These are phyloP conservation scores for Penicillium antarcticum DNA, from an alignment of 495 filamentous ascomycete genomes.

Conservation along the genomic window DNA sequence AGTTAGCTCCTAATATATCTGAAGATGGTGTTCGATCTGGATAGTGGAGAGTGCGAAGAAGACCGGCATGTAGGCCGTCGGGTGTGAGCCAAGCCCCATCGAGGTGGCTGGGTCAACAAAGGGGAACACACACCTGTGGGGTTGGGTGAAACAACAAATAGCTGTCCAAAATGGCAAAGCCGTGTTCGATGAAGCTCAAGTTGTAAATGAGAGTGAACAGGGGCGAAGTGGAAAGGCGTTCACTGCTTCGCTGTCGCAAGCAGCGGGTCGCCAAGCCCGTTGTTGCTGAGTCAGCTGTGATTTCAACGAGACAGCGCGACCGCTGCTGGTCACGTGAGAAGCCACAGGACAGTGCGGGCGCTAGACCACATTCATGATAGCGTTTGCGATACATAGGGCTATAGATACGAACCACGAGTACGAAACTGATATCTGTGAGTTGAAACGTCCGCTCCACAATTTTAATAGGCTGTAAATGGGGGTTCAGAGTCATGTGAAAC, in stretches of 20 bases:
- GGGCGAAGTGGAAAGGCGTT: slow-evolving; percentile 17
- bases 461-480: no score
- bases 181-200: background rate
- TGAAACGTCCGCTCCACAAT: no score
- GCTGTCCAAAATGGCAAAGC: background rate
- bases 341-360: background rate
- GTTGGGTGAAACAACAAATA: background rate
- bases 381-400: no score
- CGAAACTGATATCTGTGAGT: no score
- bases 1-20: background rate
- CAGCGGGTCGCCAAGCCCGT: slow-evolving; percentile 41
- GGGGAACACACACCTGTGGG: slow-evolving; percentile 1
- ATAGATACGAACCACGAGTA: no score
- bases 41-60: background rate
- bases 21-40: background rate
- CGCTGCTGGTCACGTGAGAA: background rate
- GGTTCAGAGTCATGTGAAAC: no score
- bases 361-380: background rate
- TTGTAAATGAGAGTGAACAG: slow-evolving; percentile 11
- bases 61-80: background rate
- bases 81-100: background rate
- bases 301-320: background rate
- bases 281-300: slow-evolving; percentile 25
- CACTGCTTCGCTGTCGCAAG: slow-evolving; percentile 32
- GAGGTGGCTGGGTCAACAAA: background rate